Evolutionary conservation across 2,329 filamentous ascomycete genomes (phyloP).

Genomic region (Talaromyces atroroseus): DNA sequence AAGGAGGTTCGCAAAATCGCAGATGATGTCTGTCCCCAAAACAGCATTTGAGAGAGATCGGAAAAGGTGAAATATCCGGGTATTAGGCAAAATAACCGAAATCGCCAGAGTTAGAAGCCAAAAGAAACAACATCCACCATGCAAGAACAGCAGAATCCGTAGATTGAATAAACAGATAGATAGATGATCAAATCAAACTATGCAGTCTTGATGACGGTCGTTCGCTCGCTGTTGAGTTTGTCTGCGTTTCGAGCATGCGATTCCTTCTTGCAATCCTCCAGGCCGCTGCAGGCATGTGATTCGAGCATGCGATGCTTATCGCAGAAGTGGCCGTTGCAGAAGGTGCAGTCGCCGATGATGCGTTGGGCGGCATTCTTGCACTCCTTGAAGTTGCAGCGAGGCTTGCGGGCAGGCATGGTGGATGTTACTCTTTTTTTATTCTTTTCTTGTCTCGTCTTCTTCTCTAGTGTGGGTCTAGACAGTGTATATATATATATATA

Average conservation of each 20-base stretch:
- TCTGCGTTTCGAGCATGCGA: constrained; percentile 90
- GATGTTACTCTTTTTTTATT: not conserved
- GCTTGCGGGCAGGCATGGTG: constrained; percentile 48
- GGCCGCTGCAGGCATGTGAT: constrained; percentile 83
- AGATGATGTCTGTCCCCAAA: not conserved
- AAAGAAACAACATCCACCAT: not conserved
- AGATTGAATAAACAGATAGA: constrained; percentile 7
- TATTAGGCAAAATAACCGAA: constrained; percentile 1
- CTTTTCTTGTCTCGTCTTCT: not conserved
- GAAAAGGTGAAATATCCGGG: not conserved
- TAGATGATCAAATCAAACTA: no score
- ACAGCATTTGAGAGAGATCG: not conserved
- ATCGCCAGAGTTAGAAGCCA: not conserved
- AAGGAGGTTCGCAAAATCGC: constrained; percentile 7
- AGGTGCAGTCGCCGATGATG: constrained; percentile 93
- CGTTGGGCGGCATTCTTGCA: constrained; percentile 84
- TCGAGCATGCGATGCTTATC: constrained; percentile 91
- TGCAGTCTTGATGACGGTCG: constrained; percentile 87
- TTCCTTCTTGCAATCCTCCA: constrained; percentile 98
- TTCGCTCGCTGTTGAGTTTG: constrained; percentile 87
- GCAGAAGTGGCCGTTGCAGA: constrained; percentile 92
- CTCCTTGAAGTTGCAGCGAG: constrained; percentile 79
- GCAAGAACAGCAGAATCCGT: not conserved
- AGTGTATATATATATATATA: no score
- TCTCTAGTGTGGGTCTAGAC: no score